Conservation (phyloP, 1,284 basidiomycete species). For the Cryptococcus amylolentus region DNA sequence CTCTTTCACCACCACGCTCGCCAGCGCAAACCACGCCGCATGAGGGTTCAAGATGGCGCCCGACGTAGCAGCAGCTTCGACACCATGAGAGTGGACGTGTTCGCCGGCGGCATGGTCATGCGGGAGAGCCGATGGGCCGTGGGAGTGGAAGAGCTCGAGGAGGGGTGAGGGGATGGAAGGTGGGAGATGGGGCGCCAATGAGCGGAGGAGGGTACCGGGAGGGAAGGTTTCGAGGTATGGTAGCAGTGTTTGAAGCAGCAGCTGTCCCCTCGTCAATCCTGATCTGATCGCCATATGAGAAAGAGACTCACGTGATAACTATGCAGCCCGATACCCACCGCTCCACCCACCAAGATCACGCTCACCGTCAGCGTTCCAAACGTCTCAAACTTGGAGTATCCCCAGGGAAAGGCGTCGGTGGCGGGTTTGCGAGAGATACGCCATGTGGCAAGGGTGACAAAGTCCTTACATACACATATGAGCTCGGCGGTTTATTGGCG, state of each 20-base stretch:
- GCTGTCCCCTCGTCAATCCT: conserved; percentile 16
- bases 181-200: conserved; percentile 39
- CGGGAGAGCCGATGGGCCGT: conserved; percentile 44
- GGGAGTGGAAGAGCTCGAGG: conserved; percentile 49
- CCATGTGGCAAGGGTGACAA: conserved; percentile 91
- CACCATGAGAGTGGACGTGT: conserved; percentile 16
- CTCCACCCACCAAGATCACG: conserved; percentile 73
- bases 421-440: conserved; percentile 76
- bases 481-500: not conserved
- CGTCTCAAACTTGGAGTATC: conserved; percentile 90
- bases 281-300: not conserved
- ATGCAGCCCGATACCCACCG: conserved; percentile 88
- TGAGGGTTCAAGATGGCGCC: conserved; percentile 73
- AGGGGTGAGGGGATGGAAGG: conserved; percentile 46
- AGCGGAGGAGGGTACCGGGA: conserved; percentile 36
- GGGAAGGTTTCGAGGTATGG: conserved; percentile 50
- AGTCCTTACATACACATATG: conserved; percentile 55
- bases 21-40: conserved; percentile 90
- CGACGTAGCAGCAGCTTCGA: conserved; percentile 8
- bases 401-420: conserved; percentile 59
- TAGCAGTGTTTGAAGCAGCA: conserved; percentile 45
- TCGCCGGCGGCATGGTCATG: conserved; percentile 34
- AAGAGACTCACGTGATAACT: conserved; percentile 60
- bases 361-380: conserved; percentile 82
- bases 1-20: conserved; percentile 80